Conservation (phyloP, 345 rosid genomes). For the Erysimum cheiranthoides region DNA sequence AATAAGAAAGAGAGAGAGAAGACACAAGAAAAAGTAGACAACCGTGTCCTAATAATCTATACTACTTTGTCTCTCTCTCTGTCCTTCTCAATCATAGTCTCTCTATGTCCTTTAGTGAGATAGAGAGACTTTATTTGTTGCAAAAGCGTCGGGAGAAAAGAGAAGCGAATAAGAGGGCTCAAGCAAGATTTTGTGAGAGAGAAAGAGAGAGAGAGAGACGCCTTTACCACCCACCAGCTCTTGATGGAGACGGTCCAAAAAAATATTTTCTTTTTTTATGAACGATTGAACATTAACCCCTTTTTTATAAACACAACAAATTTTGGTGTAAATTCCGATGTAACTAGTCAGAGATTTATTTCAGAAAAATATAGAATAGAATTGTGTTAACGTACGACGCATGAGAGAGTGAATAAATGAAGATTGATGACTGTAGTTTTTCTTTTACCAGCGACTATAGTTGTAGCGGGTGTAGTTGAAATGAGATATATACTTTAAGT, state of each 20-base stretch:
- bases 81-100: constrained; percentile 39
- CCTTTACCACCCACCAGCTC: constrained; percentile 60
- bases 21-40: constrained; percentile 45
- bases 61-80: constrained; percentile 41
- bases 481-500: neutral
- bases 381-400: neutral
- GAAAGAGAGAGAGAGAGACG: constrained; percentile 40
- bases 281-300: neutral
- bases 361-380: neutral
- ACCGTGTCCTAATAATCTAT: constrained; percentile 66
- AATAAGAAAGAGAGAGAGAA: constrained; percentile 18
- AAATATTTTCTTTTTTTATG: neutral
- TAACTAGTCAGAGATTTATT: neutral
- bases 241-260: constrained; percentile 58
- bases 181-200: constrained; percentile 47
- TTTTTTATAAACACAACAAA: neutral
- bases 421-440: neutral
- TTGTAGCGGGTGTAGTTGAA: neutral
- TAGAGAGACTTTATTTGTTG: constrained; percentile 66
- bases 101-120: constrained; percentile 48
- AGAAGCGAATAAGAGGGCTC: constrained; percentile 50
- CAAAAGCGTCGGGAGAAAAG: constrained; percentile 63
- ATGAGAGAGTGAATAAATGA: neutral
- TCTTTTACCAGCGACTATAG: neutral
- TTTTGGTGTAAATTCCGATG: neutral